Evolutionary conservation across 129 eudicot genomes (phyloP).

Genomic region (Glebionis coronaria): DNA sequence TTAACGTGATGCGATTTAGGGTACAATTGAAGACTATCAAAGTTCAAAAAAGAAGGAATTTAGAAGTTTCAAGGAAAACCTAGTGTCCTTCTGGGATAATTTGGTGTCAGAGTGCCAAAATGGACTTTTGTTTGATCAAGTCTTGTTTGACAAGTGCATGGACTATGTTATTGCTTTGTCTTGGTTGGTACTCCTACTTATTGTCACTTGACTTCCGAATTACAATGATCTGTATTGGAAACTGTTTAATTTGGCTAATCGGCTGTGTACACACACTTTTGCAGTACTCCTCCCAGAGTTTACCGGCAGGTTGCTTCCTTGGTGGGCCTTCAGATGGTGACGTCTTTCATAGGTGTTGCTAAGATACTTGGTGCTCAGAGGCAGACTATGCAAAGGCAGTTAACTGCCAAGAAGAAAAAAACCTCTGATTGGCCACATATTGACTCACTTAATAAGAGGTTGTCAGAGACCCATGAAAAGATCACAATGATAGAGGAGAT

Average conservation of each 20-base stretch:
- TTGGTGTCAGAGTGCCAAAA: constrained; percentile 84
- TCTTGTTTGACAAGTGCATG: constrained; percentile 86
- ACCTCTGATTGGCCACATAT: constrained; percentile 69
- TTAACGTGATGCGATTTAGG: constrained; percentile 57
- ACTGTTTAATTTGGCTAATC: constrained; percentile 18
- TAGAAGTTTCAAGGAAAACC: constrained; percentile 86
- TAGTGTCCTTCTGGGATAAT: constrained; percentile 78
- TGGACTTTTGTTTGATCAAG: constrained; percentile 86
- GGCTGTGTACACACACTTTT: constrained; percentile 18
- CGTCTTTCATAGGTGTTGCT: constrained; percentile 82
- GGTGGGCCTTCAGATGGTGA: constrained; percentile 94
- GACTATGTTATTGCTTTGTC: constrained; percentile 90
- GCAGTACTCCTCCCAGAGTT: constrained; percentile 94
- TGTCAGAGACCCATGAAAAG: constrained; percentile 77
- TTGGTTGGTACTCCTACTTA: constrained; percentile 51
- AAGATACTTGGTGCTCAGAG: constrained; percentile 85
- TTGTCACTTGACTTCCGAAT: constrained; percentile 14
- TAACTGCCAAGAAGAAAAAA: constrained; percentile 89
- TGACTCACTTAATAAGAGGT: constrained; percentile 80
- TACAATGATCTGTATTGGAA: neutral
- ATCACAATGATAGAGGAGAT: constrained; percentile 80
- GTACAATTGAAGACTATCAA: constrained; percentile 91
- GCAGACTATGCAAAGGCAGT: constrained; percentile 94
- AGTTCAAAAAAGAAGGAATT: constrained; percentile 82
- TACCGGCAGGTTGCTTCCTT: constrained; percentile 82